Evolutionary conservation across 768 basidiomycete genomes (phyloP).

Genomic region (Suillus fuscotomentosus): DNA sequence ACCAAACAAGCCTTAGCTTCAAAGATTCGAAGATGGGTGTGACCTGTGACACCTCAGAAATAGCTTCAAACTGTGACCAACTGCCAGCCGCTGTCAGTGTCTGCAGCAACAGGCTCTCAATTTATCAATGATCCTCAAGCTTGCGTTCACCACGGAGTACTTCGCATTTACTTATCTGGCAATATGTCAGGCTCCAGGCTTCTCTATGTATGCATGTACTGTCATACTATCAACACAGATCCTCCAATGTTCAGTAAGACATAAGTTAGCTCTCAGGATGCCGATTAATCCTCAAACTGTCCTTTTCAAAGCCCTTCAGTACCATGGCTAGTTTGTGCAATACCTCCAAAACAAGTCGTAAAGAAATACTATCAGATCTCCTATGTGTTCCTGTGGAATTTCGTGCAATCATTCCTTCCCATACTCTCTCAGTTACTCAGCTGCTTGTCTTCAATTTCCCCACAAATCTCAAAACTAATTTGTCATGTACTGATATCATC

Average conservation of each 20-base stretch:
- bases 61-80: not conserved
- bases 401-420: not conserved
- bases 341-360: too few species aligned
- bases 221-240: not conserved
- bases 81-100: not conserved
- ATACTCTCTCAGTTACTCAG: not conserved
- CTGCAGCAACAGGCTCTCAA: not conserved
- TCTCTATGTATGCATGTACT: too few species aligned
- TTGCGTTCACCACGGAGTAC: too few species aligned
- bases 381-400: not conserved
- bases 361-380: too few species aligned
- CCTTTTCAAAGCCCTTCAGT: not conserved
- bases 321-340: not conserved
- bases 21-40: too few species aligned
- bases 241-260: not conserved
- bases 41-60: too few species aligned
- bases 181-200: not conserved
- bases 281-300: not conserved
- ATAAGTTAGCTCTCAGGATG: not conserved
- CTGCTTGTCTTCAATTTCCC: not conserved
- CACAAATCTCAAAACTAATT: not conserved
- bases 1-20: not conserved
- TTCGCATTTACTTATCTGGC: not conserved
- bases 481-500: not conserved
- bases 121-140: not conserved